Conservation (phyloP, 73 alveolate species). For the Blepharisma stoltei region DNA sequence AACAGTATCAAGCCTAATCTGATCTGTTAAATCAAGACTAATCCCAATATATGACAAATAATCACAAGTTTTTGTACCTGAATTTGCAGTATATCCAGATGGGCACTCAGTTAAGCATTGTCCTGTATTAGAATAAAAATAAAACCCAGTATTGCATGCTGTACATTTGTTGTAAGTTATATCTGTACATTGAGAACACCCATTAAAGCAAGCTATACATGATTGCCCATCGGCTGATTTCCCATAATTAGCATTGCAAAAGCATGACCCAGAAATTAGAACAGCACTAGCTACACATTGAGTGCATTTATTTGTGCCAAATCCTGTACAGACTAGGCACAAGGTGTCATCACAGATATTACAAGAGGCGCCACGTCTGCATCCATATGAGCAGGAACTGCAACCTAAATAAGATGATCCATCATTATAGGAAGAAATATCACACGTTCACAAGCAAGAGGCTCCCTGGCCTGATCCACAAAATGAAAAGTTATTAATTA, state of each 20-base stretch:
- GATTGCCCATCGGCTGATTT: not conserved
- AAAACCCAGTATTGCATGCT: constrained; percentile 5
- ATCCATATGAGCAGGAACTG: not conserved
- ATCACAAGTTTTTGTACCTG: constrained; percentile 8
- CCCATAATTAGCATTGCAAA: not conserved
- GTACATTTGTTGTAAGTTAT: not conserved
- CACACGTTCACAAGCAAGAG: not conserved
- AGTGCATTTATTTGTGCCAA: not conserved
- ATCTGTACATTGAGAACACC: not conserved
- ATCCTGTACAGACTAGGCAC: not conserved
- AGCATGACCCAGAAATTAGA: not conserved
- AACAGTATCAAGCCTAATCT: too few species aligned
- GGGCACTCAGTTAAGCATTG: constrained; percentile 15
- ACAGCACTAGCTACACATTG: constrained; percentile 7
- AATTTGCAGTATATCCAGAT: not conserved
- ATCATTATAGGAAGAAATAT: not conserved
- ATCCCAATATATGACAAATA: too few species aligned
- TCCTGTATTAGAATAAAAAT: not conserved
- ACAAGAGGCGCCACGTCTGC: constrained; percentile 10
- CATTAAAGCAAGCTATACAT: not conserved
- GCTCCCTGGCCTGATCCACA: too few species aligned
- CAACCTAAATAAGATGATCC: not conserved
- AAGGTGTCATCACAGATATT: not conserved
- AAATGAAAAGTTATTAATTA: too few species aligned
- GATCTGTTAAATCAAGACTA: too few species aligned